Conservation (phyloP, 768 basidiomycete genomes). For the Tulasnella sp. region DNA sequence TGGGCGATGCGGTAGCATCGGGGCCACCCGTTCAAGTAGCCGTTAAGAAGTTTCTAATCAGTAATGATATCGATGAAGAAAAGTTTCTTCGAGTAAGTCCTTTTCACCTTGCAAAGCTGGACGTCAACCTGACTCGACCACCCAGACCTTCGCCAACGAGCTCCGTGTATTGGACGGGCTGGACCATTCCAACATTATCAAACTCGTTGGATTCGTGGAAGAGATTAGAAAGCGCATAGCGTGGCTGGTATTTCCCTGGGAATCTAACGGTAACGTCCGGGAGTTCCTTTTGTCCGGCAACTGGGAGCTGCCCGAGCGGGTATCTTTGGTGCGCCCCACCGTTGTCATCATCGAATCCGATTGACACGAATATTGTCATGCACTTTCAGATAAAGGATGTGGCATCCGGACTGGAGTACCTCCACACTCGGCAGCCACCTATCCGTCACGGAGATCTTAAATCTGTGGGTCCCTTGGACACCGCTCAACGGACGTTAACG, state of each 20-base stretch:
- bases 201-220: background rate
- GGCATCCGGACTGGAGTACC: background rate
- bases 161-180: background rate
- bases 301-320: background rate
- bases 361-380: background rate
- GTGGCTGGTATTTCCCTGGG: background rate
- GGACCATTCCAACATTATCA: background rate
- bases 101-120: too few species aligned
- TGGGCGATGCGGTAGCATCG: too few species aligned
- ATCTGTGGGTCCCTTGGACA: background rate
- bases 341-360: background rate
- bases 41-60: too few species aligned
- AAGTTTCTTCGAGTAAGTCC: too few species aligned
- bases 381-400: background rate
- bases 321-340: background rate
- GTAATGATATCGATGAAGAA: too few species aligned
- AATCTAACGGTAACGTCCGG: background rate
- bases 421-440: background rate
- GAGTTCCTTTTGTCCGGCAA: background rate
- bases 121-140: too few species aligned
- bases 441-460: constrained; percentile 4
- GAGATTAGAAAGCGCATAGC: background rate
- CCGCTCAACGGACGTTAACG: too few species aligned
- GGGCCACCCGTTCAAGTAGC: too few species aligned
- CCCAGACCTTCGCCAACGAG: background rate